These are phyloP conservation scores for Tuber brumale DNA, from an alignment of 495 filamentous ascomycete species.

Conservation along the genomic window DNA sequence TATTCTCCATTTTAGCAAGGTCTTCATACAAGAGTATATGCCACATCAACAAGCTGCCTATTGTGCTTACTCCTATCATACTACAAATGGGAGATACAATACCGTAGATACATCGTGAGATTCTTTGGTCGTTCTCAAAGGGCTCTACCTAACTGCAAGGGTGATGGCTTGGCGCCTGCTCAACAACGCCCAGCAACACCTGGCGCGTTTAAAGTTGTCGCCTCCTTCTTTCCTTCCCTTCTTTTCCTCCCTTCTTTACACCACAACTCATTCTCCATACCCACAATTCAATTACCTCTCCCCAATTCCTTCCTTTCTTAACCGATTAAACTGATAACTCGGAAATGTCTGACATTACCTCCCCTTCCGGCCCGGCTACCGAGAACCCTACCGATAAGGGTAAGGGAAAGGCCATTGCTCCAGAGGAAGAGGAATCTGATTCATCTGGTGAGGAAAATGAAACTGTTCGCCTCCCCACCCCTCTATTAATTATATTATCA, in stretches of 20 bases:
- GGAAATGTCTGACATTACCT: conserved; percentile 41
- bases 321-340: conserved; percentile 37
- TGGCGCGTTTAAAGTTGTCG: conserved; percentile 1
- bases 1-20: not conserved
- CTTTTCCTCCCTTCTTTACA: conserved; percentile 13
- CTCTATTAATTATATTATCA: conserved; percentile 1
- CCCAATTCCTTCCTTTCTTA: conserved; percentile 45
- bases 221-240: conserved; percentile 16
- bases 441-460: conserved; percentile 57
- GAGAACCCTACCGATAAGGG: conserved; percentile 52
- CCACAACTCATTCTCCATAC: conserved; percentile 18
- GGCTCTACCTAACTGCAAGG: not conserved
- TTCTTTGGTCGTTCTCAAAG: not conserved
- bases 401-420: conserved; percentile 58
- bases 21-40: not conserved
- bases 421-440: conserved; percentile 49
- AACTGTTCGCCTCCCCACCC: conserved; percentile 10
- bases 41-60: not conserved
- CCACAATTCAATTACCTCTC: conserved; percentile 2
- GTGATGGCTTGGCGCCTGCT: not conserved
- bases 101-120: not conserved
- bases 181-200: not conserved
- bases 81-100: not conserved
- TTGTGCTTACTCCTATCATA: not conserved
- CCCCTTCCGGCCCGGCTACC: conserved; percentile 45